Percentiles rank a stretch among this genome's conserved stretches.
phyloP scores from a whole-genome alignment of 306 rosid genomes.

The Quercus rubra region DNA sequence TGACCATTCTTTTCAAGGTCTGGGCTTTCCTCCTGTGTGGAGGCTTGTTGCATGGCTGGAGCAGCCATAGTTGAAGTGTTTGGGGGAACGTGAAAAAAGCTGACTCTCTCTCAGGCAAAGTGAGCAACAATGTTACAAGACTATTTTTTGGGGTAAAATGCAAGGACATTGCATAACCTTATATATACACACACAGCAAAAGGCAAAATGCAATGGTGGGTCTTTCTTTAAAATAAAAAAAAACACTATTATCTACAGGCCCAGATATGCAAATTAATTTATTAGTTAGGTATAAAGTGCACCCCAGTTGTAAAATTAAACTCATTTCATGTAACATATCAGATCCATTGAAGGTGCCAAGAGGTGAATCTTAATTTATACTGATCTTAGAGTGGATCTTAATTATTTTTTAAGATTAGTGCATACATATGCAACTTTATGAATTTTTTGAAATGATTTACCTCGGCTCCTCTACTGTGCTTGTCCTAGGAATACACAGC shows the following conservation, averaged over 20 bases:
- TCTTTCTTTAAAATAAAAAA: not conserved
- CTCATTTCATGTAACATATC: not conserved
- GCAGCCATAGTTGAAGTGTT: slow-evolving; percentile 40
- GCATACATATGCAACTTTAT: not conserved
- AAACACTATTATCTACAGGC: not conserved
- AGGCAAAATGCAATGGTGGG: slow-evolving; percentile 3
- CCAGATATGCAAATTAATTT: not conserved
- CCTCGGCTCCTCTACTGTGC: too few species aligned
- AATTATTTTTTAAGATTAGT: not conserved
- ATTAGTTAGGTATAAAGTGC: not conserved
- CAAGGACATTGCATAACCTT: not conserved
- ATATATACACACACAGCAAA: not conserved
- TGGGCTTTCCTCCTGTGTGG: not conserved
- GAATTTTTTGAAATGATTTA: not conserved
- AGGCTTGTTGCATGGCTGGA: slow-evolving; percentile 11
- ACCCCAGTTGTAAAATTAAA: not conserved
- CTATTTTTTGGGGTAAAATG: not conserved
- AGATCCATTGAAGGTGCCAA: not conserved
- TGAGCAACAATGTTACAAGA: not conserved
- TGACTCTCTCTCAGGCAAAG: slow-evolving; percentile 4
- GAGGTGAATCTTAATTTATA: not conserved
- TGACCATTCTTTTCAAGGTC: slow-evolving; percentile 29
- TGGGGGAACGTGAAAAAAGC: slow-evolving; percentile 32
- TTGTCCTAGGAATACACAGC: too few species aligned
- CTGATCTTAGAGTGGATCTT: not conserved